Evolutionary conservation across 257 asterid species (phyloP).

Genomic region (Capsicum pubescens): DNA sequence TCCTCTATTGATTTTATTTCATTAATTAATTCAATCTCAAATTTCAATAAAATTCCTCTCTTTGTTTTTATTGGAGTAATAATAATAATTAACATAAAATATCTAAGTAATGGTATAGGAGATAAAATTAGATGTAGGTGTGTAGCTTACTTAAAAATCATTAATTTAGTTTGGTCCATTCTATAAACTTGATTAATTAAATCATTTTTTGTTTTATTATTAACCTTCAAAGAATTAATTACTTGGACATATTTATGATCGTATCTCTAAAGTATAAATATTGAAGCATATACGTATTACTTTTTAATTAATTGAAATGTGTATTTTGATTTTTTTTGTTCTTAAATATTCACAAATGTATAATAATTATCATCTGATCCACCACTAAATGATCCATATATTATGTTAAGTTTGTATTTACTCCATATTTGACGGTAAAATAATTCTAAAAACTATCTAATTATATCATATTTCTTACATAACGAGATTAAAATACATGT

Average conservation of each 20-base stretch:
- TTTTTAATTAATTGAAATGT: background rate
- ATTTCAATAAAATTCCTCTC: slow-evolving; percentile 37
- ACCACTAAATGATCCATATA: background rate
- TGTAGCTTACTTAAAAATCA: background rate
- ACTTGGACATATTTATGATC: background rate
- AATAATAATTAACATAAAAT: background rate
- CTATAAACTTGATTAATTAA: background rate
- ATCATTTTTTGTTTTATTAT: background rate
- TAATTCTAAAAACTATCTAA: background rate
- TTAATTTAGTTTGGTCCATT: background rate
- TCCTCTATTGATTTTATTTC: slow-evolving; percentile 20
- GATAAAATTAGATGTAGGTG: background rate
- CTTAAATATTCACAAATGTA: background rate
- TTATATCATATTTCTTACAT: background rate
- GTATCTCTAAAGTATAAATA: background rate
- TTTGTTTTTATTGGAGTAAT: slow-evolving; percentile 17
- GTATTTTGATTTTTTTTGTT: background rate
- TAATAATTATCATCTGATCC: background rate
- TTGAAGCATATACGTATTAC: background rate
- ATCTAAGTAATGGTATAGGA: background rate
- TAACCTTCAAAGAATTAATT: background rate
- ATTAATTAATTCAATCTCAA: slow-evolving; percentile 30
- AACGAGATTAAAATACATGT: background rate
- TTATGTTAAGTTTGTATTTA: background rate
- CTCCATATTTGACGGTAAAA: background rate